These are phyloP conservation scores for Erigeron philadelphicus DNA, from an alignment of 140 eudicot genomes.

Conservation along the genomic window DNA sequence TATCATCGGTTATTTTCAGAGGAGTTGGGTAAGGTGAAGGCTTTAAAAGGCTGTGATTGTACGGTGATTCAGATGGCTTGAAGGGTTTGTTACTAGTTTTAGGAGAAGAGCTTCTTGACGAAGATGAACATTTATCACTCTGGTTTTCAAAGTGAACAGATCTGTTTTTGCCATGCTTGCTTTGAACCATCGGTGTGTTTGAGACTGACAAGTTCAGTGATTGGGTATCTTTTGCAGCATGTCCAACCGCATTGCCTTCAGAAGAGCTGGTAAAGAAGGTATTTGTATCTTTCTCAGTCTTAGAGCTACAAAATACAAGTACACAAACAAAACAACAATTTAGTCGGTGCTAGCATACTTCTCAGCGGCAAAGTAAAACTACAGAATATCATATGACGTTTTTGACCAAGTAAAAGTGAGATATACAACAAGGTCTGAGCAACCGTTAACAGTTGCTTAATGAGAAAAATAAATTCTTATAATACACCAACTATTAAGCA, in stretches of 20 bases:
- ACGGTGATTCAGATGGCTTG: slow-evolving; percentile 30
- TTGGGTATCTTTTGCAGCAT: slow-evolving; percentile 18
- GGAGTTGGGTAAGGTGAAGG: slow-evolving; percentile 85
- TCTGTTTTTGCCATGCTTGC: slow-evolving; percentile 41
- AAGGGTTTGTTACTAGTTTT: slow-evolving; percentile 27
- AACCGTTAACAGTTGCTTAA: slow-evolving; percentile 10
- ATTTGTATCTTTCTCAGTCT: slow-evolving; percentile 25
- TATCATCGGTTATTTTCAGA: slow-evolving; percentile 56
- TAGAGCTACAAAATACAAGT: slow-evolving; percentile 21
- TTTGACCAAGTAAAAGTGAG: slow-evolving; percentile 5
- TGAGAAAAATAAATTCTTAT: neutral
- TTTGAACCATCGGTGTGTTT: slow-evolving; percentile 29
- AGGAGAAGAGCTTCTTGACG: slow-evolving; percentile 43
- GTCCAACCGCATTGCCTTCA: slow-evolving; percentile 25
- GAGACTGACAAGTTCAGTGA: slow-evolving; percentile 22
- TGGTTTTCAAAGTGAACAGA: slow-evolving; percentile 55
- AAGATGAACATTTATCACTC: slow-evolving; percentile 34
- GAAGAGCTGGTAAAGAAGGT: slow-evolving; percentile 24
- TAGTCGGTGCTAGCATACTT: neutral
- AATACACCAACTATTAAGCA: neutral
- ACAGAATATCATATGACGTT: neutral
- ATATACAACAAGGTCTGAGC: slow-evolving; percentile 1
- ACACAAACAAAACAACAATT: neutral
- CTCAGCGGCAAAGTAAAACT: neutral
- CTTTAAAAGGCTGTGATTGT: slow-evolving; percentile 27